Base-by-base conservation (phyloP, 257 asterid genomes). In the Solanum clarkiae region DNA sequence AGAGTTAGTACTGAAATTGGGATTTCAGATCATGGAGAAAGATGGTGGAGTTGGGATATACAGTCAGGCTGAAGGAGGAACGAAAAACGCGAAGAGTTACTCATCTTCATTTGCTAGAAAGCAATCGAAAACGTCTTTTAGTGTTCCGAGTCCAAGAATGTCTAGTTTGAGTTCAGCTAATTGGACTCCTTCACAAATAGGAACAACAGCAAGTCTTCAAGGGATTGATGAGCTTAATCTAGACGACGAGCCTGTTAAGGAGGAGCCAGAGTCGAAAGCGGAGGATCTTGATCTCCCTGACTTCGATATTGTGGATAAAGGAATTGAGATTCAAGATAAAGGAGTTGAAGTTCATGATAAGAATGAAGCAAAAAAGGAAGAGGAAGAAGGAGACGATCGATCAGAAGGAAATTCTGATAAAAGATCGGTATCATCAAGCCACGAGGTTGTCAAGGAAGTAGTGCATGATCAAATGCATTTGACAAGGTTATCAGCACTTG, bases 11-110 rank as follows among this genome's bases (percentile, higher is more conserved):
- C 86, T 96, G 84, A 96, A 95, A 84, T 84, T 96, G 47, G 98
- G 99, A 17, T 96, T 96, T 85, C 99, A 96, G 89, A 95, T 96
- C 10, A 96, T 96, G 99, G 99, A 96, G 90, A 96, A 96, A 57
- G 99, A 96, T 87, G 99, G 98, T 20, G 98, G 97, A 2, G 66
- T 90, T 40, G 97, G 97, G 82, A 93, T 96, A n/a, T 96, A 93
- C 16, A 89, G 90, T 22, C 94, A 88, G 69, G 88, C 90, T 1
- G 94, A 92, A 62, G 95, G 98, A 15, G 92, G 90, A 87, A 90
- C 17, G 0, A 91, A 91, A 47, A 82, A 79, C 11, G 71, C 74
- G 7, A 88, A 71, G 54, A 70, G 80, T 24, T 55, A 83, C 84
- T 90, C 81, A 1, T 8, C 95, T 22, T 89, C 95, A 3, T 8